phyloP scores from a whole-genome alignment of 1,139 yeast species.

The Sugiyamaella grinbergsii region DNA sequence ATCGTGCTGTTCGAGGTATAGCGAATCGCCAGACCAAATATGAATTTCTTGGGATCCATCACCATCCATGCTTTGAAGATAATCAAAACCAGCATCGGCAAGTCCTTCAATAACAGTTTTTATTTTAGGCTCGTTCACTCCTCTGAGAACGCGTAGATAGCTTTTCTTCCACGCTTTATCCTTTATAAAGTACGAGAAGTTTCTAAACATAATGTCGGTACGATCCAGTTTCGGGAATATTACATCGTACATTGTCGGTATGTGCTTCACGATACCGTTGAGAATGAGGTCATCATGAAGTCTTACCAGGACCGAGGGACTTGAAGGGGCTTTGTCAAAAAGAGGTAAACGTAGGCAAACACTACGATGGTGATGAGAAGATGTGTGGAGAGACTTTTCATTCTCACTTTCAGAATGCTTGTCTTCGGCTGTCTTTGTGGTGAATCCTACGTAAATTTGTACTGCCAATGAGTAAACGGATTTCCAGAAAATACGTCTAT shows the following conservation, averaged over 20 bases:
- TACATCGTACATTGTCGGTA: background rate
- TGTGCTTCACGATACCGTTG: background rate
- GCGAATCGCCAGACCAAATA: constrained; percentile 5
- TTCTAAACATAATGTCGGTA: background rate
- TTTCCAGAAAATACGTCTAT: background rate
- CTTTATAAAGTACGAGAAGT: background rate
- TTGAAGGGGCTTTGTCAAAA: background rate
- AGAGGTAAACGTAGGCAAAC: no score
- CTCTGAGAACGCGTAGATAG: no score
- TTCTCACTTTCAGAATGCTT: background rate
- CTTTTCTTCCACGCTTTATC: background rate
- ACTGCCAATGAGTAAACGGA: background rate
- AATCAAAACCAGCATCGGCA: background rate
- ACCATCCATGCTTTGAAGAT: background rate
- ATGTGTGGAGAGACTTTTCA: background rate
- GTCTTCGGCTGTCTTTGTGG: no score
- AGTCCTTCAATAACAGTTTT: background rate
- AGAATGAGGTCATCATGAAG: background rate
- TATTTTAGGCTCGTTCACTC: background rate
- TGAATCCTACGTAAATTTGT: no score
- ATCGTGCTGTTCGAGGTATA: constrained; percentile 6
- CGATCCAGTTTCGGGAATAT: background rate
- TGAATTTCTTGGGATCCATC: constrained; percentile 1
- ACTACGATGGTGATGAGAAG: no score
- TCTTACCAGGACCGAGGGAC: background rate